Base-by-base conservation (phyloP, 148 eudicot genomes). In the Salicornia ramosissima region DNA sequence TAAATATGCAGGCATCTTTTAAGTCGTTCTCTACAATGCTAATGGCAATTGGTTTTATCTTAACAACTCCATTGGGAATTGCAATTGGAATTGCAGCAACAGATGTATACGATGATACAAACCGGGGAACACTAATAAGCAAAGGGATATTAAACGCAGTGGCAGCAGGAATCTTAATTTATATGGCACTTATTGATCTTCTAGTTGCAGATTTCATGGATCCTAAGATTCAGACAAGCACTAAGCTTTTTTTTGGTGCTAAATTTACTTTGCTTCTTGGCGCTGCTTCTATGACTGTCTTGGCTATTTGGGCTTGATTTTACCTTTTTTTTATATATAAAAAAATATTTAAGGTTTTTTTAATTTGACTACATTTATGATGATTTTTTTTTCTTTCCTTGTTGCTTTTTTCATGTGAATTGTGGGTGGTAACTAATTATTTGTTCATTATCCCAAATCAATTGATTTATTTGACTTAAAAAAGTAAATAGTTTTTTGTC, bases 161-260 rank as follows among this genome's bases (percentile, higher is more conserved):
- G 1, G 80, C 86, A 0, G 76, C 86, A 0, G 86, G 86, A 49
- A 80, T 83, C 18, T 75, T 82, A 30, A 74, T 83, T 15, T 83
- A 83, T 70, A 83, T 83, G 86, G 80, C 86, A 0, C 76, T 83
- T 2, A 83, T 83, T 5, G 86, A 83, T 59, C 79, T 80, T 8
- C 68, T 83, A 0, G 86, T 83, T 0, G 79, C 78, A 45, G 86
- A 83, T 40, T 83, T 83, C 47, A 79, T 83, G 81, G 80, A 80
- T 63, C 66, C 69, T 5, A 74, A 34, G 25, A 54, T 83, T 43
- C 80, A 80, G 11, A 56, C 65, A 2, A 82, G 75, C 62, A 47
- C 24, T 1, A 77, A 59, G 71, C 65, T 83, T 39, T 77, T 83
- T 67, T 36, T 80, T 6, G 83, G 81, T 12, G 70, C 79, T 3